Evolutionary conservation across 495 filamentous ascomycete species (phyloP).

Genomic region (Poronia punctata): DNA sequence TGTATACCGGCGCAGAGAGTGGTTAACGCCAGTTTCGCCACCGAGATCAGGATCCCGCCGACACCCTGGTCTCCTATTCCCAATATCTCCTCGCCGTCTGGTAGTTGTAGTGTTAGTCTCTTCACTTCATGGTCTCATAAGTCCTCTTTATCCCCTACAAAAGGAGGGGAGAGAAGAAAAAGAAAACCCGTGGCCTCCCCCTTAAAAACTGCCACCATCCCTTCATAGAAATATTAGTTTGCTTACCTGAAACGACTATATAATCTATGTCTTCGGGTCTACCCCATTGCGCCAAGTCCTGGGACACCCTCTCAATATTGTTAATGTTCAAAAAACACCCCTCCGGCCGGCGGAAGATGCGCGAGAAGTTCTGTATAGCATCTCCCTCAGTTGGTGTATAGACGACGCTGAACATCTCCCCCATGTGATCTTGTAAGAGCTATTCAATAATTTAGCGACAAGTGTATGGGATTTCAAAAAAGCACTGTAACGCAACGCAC

Average conservation of each 20-base stretch:
- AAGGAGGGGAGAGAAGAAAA: too few species aligned
- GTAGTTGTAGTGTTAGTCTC: constrained; percentile 2
- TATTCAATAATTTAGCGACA: constrained; percentile 11
- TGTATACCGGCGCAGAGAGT: constrained; percentile 83
- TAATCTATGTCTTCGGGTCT: constrained; percentile 72
- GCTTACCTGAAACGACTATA: constrained; percentile 72
- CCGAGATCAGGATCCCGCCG: constrained; percentile 76
- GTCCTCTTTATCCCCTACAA: too few species aligned
- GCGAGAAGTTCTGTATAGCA: constrained; percentile 81
- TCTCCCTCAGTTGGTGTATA: constrained; percentile 91
- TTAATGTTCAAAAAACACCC: constrained; percentile 57
- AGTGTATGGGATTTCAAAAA: background rate
- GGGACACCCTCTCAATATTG: constrained; percentile 50
- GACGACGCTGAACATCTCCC: constrained; percentile 83
- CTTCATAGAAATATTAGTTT: background rate
- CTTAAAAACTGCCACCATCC: too few species aligned
- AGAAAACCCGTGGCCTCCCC: too few species aligned
- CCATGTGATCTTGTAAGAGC: constrained; percentile 39
- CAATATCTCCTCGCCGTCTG: constrained; percentile 58
- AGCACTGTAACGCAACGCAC: constrained; percentile 28
- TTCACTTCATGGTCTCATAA: background rate
- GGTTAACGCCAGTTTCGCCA: constrained; percentile 76
- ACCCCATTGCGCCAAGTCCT: constrained; percentile 61
- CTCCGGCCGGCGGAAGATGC: constrained; percentile 69
- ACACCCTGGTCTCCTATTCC: constrained; percentile 92